phyloP scores from a whole-genome alignment of 192 early-diverging fungal species.

The Glomus cerebriforme region DNA sequence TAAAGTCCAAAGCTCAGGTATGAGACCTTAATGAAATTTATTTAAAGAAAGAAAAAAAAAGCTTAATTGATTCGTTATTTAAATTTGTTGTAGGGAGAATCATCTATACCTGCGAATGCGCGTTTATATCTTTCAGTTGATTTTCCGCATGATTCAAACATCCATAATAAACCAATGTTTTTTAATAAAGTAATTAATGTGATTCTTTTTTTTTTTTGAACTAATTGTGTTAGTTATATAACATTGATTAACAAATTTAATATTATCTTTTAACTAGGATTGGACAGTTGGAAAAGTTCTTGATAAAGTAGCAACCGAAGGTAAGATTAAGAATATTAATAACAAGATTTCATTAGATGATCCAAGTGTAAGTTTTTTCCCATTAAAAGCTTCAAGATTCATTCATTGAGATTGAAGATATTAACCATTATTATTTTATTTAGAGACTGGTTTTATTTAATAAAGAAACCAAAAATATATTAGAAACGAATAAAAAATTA shows the following conservation, averaged over 20 bases:
- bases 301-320: constrained; percentile 30
- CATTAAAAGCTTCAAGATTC: background rate
- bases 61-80: background rate
- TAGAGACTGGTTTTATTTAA: constrained; percentile 4
- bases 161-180: constrained; percentile 29
- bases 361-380: constrained; percentile 24
- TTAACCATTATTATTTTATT: background rate
- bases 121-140: constrained; percentile 34
- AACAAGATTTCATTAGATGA: constrained; percentile 27
- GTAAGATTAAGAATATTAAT: constrained; percentile 35
- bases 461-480: constrained; percentile 2
- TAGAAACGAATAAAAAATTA: constrained; percentile 16
- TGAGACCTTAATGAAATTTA: background rate
- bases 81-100: constrained; percentile 21
- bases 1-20: constrained; percentile 38
- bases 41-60: background rate
- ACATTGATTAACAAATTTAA: background rate
- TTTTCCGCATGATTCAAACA: constrained; percentile 28
- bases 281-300: constrained; percentile 35
- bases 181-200: constrained; percentile 44
- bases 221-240: background rate
- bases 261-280: constrained; percentile 24
- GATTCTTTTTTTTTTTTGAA: background rate
- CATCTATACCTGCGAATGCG: constrained; percentile 30
- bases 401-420: background rate